A percentile compares a stretch with the other conserved stretches of the same genome.
Evolutionary conservation across 352 stramenopile species (phyloP).

Genomic region (Phytophthora cactorum): DNA sequence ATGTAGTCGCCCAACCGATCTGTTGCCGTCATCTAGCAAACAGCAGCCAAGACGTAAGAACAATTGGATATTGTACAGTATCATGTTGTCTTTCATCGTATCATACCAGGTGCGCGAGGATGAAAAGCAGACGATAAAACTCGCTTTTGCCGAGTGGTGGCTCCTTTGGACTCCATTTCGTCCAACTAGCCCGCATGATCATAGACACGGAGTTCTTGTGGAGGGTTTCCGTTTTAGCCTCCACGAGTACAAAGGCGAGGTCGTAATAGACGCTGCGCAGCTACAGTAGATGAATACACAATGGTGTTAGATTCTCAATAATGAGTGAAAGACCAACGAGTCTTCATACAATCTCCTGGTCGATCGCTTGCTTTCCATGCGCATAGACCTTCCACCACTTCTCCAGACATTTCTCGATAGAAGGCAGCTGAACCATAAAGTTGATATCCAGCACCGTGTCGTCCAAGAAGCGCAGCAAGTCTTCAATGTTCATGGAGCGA

Average conservation of each 20-base stretch:
- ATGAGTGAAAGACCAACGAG: not conserved
- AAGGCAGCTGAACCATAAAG: slow-evolving; percentile 85
- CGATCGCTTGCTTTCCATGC: slow-evolving; percentile 43
- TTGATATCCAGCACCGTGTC: slow-evolving; percentile 82
- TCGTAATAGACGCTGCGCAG: slow-evolving; percentile 75
- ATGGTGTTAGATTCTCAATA: not conserved
- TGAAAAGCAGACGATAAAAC: slow-evolving; percentile 73
- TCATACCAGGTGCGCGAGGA: slow-evolving; percentile 75
- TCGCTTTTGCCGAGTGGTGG: slow-evolving; percentile 58
- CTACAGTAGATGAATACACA: slow-evolving; percentile 19
- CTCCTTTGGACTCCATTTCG: slow-evolving; percentile 72
- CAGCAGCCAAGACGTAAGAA: slow-evolving; percentile 5
- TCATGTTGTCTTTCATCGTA: slow-evolving; percentile 8
- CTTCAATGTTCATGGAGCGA: slow-evolving; percentile 64
- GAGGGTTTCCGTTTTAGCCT: slow-evolving; percentile 78
- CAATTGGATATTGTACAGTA: not conserved
- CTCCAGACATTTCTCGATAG: slow-evolving; percentile 80
- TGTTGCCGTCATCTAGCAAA: slow-evolving; percentile 68
- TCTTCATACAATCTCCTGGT: slow-evolving; percentile 57
- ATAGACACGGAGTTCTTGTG: slow-evolving; percentile 85
- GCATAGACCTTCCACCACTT: slow-evolving; percentile 69
- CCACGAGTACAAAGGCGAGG: slow-evolving; percentile 72
- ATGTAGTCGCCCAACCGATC: slow-evolving; percentile 77
- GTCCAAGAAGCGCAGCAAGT: slow-evolving; percentile 73
- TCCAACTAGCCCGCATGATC: slow-evolving; percentile 70